Conservation (phyloP, 257 asterid species). For the Solanum virginianum region DNA sequence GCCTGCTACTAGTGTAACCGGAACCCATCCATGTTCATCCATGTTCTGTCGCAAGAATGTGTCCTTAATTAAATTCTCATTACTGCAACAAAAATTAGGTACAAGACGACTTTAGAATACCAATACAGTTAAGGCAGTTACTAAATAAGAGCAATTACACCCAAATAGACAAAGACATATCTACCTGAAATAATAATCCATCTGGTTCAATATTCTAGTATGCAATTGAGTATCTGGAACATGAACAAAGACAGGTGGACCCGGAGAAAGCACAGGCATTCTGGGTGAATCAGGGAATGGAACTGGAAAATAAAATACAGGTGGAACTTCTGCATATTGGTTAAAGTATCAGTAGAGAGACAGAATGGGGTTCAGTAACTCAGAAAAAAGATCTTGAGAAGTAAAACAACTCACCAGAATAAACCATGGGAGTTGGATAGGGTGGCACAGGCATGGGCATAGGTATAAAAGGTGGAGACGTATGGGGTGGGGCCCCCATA, state of each 20-base stretch:
- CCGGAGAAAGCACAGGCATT: constrained; percentile 33
- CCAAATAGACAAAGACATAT: neutral
- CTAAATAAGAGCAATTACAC: neutral
- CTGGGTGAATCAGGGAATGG: constrained; percentile 42
- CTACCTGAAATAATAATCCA: constrained; percentile 77
- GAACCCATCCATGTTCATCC: constrained; percentile 81
- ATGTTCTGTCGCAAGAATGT: constrained; percentile 58
- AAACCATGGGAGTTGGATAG: constrained; percentile 29
- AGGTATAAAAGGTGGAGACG: constrained; percentile 25
- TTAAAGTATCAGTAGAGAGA: constrained; percentile 4
- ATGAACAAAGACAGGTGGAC: constrained; percentile 21
- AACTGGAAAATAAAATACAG: constrained; percentile 31
- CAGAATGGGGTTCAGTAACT: neutral
- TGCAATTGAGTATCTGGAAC: constrained; percentile 45
- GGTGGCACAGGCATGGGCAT: constrained; percentile 30
- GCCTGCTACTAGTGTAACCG: constrained; percentile 51
- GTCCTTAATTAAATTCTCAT: constrained; percentile 64
- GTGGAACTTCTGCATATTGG: constrained; percentile 40
- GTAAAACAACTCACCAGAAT: constrained; percentile 40
- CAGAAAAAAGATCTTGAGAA: neutral
- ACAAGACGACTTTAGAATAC: neutral
- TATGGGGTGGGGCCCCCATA: constrained; percentile 27
- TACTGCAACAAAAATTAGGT: neutral
- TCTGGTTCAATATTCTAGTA: constrained; percentile 42
- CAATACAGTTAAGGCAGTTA: neutral